These are phyloP conservation scores for Backusella luteola DNA, from an alignment of 192 early-diverging fungal species.

Conservation along the genomic window DNA sequence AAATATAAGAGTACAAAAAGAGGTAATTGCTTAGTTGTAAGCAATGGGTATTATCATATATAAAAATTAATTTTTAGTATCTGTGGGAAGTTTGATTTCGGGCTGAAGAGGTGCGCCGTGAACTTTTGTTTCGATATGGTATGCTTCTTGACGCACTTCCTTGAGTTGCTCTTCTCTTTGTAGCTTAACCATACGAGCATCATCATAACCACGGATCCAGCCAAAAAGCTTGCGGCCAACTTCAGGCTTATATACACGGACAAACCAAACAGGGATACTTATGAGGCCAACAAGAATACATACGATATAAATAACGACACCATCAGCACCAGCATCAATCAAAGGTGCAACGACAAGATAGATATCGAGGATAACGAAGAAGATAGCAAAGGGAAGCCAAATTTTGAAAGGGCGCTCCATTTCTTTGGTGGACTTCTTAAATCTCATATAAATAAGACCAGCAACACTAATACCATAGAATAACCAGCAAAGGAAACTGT, in stretches of 20 bases:
- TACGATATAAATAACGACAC: constrained; percentile 27
- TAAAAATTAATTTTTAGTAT: not conserved
- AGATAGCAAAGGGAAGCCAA: constrained; percentile 24
- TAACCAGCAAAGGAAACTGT: constrained; percentile 68
- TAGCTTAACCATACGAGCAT: constrained; percentile 15
- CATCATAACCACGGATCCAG: constrained; percentile 31
- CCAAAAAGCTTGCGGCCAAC: constrained; percentile 28
- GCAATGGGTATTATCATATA: not conserved
- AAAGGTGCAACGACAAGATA: constrained; percentile 35
- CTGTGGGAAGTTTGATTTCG: not conserved
- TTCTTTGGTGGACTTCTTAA: constrained; percentile 29
- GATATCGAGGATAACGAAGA: constrained; percentile 25
- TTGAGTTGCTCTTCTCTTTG: not conserved
- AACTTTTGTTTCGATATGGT: not conserved
- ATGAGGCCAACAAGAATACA: constrained; percentile 27
- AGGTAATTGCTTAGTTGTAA: not conserved
- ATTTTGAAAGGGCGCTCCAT: constrained; percentile 40
- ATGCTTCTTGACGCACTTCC: not conserved
- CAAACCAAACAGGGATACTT: constrained; percentile 31
- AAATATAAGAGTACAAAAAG: not conserved
- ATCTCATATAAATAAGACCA: constrained; percentile 42
- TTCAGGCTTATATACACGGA: constrained; percentile 30
- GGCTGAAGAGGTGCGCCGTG: not conserved
- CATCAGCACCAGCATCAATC: constrained; percentile 28
- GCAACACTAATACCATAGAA: constrained; percentile 48